Evolutionary conservation across 257 asterid species (phyloP).

Genomic region (Gentiana straminea): DNA sequence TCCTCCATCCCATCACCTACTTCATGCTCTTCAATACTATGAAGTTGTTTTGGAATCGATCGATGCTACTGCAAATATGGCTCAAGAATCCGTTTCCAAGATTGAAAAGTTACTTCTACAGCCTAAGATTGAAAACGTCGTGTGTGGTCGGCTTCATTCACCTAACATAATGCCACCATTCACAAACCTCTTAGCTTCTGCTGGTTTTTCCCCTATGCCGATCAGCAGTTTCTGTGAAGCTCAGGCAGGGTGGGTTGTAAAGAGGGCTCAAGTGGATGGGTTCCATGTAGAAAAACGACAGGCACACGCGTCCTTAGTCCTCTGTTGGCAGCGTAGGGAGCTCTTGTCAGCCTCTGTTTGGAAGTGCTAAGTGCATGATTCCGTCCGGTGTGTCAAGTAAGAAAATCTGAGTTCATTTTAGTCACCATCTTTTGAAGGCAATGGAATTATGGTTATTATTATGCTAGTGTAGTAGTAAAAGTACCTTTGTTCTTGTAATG

Average conservation of each 20-base stretch:
- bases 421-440: too few relatives aligned
- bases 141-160: conserved; percentile 28
- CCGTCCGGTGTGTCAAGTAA: too few relatives aligned
- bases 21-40: conserved; percentile 38
- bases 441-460: too few relatives aligned
- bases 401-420: too few relatives aligned
- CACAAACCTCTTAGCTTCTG: conserved; percentile 30
- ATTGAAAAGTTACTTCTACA: conserved; percentile 40
- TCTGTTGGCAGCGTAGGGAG: conserved; percentile 38
- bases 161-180: conserved; percentile 31
- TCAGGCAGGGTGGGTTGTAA: conserved; percentile 40
- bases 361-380: conserved; percentile 27
- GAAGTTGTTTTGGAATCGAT: conserved; percentile 35
- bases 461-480: too few relatives aligned
- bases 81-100: conserved; percentile 24
- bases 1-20: conserved; percentile 30
- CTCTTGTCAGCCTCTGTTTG: conserved; percentile 36
- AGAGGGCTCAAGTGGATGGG: conserved; percentile 31
- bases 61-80: conserved; percentile 32
- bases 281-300: conserved; percentile 38
- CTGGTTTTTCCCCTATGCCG: conserved; percentile 27
- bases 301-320: conserved; percentile 32
- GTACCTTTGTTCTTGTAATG: too few relatives aligned
- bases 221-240: conserved; percentile 37
- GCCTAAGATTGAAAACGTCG: conserved; percentile 37